These are phyloP conservation scores for Persicaria tinctoria DNA, from an alignment of 148 eudicot genomes.

Conservation along the genomic window DNA sequence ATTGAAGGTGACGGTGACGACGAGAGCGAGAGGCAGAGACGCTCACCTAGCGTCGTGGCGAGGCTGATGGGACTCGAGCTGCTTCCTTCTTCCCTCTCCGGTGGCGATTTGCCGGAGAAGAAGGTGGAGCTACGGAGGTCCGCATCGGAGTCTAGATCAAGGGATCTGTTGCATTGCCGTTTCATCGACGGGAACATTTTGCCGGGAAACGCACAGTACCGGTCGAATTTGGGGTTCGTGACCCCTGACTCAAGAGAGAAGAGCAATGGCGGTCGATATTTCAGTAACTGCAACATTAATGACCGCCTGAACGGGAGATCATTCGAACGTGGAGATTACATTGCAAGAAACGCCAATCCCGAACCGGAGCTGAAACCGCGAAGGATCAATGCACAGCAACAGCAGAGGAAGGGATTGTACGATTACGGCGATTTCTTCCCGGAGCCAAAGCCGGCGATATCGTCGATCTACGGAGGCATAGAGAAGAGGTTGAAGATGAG, in stretches of 20 bases:
- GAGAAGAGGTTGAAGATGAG: slow-evolving; percentile 55
- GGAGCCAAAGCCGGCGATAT: slow-evolving; percentile 32
- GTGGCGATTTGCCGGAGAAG: slow-evolving; percentile 15
- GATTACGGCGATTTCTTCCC: slow-evolving; percentile 68
- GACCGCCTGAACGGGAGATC: neutral
- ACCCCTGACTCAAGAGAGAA: neutral
- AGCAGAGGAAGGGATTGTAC: slow-evolving; percentile 46
- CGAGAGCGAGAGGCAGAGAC: slow-evolving; percentile 34
- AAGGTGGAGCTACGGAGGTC: slow-evolving; percentile 68
- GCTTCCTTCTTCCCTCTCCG: slow-evolving; percentile 18
- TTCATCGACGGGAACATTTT: slow-evolving; percentile 20
- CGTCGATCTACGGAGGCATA: slow-evolving; percentile 54
- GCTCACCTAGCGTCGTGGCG: slow-evolving; percentile 83
- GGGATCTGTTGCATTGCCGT: slow-evolving; percentile 37
- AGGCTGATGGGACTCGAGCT: slow-evolving; percentile 88
- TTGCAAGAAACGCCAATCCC: neutral
- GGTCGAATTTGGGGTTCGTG: neutral
- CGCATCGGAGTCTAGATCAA: slow-evolving; percentile 79
- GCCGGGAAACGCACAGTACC: slow-evolving; percentile 2
- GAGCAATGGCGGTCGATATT: slow-evolving; percentile 11
- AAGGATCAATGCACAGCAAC: slow-evolving; percentile 14
- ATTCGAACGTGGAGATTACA: neutral
- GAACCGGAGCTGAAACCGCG: neutral
- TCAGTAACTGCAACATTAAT: slow-evolving; percentile 9
- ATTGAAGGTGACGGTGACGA: slow-evolving; percentile 5